phyloP scores from a whole-genome alignment of 2,329 filamentous ascomycete genomes.

The Raffaelea ambrosiae region DNA sequence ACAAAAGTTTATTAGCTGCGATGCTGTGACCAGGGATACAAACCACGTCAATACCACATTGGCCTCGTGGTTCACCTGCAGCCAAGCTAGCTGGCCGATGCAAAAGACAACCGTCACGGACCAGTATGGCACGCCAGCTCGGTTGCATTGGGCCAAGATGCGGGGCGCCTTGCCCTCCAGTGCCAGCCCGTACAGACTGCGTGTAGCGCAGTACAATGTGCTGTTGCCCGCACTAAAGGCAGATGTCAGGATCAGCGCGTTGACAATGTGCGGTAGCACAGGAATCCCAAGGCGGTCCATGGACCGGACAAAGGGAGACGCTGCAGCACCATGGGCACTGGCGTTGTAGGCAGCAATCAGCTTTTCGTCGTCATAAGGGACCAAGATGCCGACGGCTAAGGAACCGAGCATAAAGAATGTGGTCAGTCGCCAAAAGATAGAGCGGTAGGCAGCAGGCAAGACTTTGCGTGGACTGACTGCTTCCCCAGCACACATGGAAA shows the following conservation, averaged over 20 bases:
- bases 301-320: conserved; percentile 42
- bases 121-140: conserved; percentile 24
- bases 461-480: conserved; percentile 58
- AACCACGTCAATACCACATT: conserved; percentile 29
- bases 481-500: conserved; percentile 60
- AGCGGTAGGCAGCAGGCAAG: conserved; percentile 56
- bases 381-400: conserved; percentile 56
- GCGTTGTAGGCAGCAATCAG: conserved; percentile 30
- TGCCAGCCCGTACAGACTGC: conserved; percentile 27
- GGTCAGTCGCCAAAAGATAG: conserved; percentile 60
- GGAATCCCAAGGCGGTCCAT: conserved; percentile 42
- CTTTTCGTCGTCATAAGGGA: conserved; percentile 45
- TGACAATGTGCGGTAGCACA: conserved; percentile 47
- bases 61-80: conserved; percentile 27
- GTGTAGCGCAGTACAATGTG: conserved; percentile 38
- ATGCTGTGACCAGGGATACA: conserved; percentile 30
- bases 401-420: conserved; percentile 60
- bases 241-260: conserved; percentile 48
- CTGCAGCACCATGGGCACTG: conserved; percentile 32
- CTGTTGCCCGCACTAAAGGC: conserved; percentile 51
- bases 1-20: conserved; percentile 29
- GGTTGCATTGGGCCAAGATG: conserved; percentile 21
- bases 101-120: conserved; percentile 15
- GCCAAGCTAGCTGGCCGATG: conserved; percentile 26
- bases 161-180: conserved; percentile 29